These are phyloP conservation scores for Millerozyma acaciae DNA, from an alignment of 805 yeast species.

Conservation along the genomic window DNA sequence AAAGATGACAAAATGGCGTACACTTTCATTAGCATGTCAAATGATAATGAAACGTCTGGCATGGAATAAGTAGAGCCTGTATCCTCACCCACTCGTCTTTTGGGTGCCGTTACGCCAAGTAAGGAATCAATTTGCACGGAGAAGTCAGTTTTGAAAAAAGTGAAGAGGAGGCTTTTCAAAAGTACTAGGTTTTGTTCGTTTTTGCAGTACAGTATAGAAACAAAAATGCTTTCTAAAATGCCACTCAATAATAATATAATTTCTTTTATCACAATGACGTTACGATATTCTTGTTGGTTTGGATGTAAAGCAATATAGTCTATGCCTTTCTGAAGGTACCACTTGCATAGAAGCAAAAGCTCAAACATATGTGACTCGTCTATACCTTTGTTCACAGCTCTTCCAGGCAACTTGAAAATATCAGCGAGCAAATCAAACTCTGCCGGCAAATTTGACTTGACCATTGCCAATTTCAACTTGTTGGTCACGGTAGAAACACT, in stretches of 20 bases:
- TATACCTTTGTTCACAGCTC: constrained; percentile 6
- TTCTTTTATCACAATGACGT: constrained; percentile 22
- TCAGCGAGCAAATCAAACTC: constrained; percentile 7
- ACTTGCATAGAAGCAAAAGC: constrained; percentile 15
- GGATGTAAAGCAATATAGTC: constrained; percentile 9
- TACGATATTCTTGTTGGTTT: constrained; percentile 8
- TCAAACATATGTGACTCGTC: constrained; percentile 3
- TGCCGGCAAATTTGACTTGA: too few relatives aligned
- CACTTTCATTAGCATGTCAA: constrained; percentile 23
- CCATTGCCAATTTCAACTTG: too few relatives aligned
- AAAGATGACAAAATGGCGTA: constrained; percentile 22
- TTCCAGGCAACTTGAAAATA: constrained; percentile 18
- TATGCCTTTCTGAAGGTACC: constrained; percentile 14
- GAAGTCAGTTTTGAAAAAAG: constrained; percentile 23
- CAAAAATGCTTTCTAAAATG: constrained; percentile 18
- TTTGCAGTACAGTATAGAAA: constrained; percentile 12
- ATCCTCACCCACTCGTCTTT: constrained; percentile 2
- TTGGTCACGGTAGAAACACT: constrained; percentile 9
- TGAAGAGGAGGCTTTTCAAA: constrained; percentile 18
- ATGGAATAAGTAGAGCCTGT: constrained; percentile 5
- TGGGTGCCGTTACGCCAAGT: constrained; percentile 10
- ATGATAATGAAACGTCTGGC: constrained; percentile 23
- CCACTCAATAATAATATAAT: constrained; percentile 22
- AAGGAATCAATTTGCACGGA: constrained; percentile 15
- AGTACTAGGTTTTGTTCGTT: constrained; percentile 12